phyloP scores from a whole-genome alignment of 192 early-diverging fungal species.

The Coemansia sp. region DNA sequence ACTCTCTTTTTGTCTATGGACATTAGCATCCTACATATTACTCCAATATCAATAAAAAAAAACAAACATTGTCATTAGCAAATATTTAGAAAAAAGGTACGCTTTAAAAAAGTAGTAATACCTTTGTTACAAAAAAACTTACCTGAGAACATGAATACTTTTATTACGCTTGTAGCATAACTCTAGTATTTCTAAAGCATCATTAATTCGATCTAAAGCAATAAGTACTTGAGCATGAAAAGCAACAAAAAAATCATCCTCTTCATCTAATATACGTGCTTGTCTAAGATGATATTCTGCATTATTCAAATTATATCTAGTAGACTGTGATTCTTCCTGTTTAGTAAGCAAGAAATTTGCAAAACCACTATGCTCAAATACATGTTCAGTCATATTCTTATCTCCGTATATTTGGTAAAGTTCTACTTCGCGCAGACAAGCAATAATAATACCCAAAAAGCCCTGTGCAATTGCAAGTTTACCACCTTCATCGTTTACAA shows the following conservation, averaged over 20 bases:
- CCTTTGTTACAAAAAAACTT: conserved; percentile 6
- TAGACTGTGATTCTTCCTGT: conserved; percentile 1
- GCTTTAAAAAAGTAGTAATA: neutral
- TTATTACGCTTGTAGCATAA: conserved; percentile 10
- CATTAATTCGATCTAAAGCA: conserved; percentile 7
- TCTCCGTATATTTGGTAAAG: neutral
- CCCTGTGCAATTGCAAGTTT: conserved; percentile 32
- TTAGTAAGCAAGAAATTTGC: conserved; percentile 16
- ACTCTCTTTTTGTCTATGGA: conserved; percentile 11
- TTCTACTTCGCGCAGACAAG: conserved; percentile 40
- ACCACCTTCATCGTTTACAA: conserved; percentile 26
- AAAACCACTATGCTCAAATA: conserved; percentile 23
- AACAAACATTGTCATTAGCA: neutral
- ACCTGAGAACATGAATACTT: conserved; percentile 16
- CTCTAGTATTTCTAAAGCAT: conserved; percentile 12
- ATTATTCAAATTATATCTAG: conserved; percentile 24
- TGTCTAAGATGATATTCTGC: conserved; percentile 23
- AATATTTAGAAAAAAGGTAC: neutral
- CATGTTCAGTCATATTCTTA: conserved; percentile 8
- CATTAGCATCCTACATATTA: conserved; percentile 29
- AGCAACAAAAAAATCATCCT: conserved; percentile 23
- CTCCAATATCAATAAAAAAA: neutral
- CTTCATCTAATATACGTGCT: conserved; percentile 21
- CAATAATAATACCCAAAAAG: conserved; percentile 32
- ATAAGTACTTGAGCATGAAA: conserved; percentile 38